Conservation (phyloP, 2,329 filamentous ascomycete genomes). For the Ceratocystis alfenasii region DNA sequence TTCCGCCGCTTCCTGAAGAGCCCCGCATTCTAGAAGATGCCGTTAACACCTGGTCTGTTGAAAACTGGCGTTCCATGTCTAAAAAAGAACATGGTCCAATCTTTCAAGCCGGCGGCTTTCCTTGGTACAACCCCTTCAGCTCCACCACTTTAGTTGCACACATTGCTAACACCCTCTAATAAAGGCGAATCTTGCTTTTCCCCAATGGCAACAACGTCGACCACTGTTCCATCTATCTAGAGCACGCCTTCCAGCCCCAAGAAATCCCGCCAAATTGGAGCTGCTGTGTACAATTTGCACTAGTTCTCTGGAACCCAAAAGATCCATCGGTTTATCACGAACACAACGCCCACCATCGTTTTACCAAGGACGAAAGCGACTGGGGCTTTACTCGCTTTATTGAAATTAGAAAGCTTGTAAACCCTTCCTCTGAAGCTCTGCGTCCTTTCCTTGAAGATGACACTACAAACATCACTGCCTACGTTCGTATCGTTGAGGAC, state of each 20-base stretch:
- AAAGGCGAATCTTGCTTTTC: slow-evolving; percentile 86
- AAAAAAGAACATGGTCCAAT: slow-evolving; percentile 79
- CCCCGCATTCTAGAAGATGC: slow-evolving; percentile 67
- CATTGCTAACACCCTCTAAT: slow-evolving; percentile 24
- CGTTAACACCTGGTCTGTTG: slow-evolving; percentile 74
- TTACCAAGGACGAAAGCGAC: slow-evolving; percentile 90
- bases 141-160: slow-evolving; percentile 12
- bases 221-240: slow-evolving; percentile 86
- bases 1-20: slow-evolving; percentile 61
- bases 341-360: slow-evolving; percentile 81
- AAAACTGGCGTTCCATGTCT: slow-evolving; percentile 62
- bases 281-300: slow-evolving; percentile 86
- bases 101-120: slow-evolving; percentile 75
- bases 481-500: slow-evolving; percentile 70
- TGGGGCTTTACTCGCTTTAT: slow-evolving; percentile 98
- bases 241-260: slow-evolving; percentile 72
- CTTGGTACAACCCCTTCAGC: slow-evolving; percentile 51
- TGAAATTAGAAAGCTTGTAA: slow-evolving; percentile 76
- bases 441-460: slow-evolving; percentile 70
- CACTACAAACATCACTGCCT: slow-evolving; percentile 67
- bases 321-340: slow-evolving; percentile 77
- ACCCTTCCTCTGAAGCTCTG: slow-evolving; percentile 56
- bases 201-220: slow-evolving; percentile 91
- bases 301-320: slow-evolving; percentile 88
- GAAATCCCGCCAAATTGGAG: slow-evolving; percentile 85